Conservation (phyloP, 768 basidiomycete species). For the Tephrocybe sp. region DNA sequence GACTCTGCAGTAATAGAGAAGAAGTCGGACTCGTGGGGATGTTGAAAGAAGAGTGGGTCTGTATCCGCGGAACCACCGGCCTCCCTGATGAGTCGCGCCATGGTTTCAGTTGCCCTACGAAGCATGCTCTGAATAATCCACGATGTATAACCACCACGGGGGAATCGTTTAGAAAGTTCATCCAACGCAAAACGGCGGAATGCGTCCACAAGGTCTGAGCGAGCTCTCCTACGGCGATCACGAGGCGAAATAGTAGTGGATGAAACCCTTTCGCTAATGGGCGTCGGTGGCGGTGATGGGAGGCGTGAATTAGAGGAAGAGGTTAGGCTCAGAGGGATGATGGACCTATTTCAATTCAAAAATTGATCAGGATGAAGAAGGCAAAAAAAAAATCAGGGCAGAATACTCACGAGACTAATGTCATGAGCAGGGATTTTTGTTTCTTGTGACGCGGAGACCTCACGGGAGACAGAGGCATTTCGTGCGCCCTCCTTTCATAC, state of each 20-base stretch:
- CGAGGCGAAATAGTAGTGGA: conserved; percentile 32
- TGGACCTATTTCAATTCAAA: conserved; percentile 19
- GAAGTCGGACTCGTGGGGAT: conserved; percentile 22
- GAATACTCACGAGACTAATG: conserved; percentile 60
- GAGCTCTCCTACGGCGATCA: conserved; percentile 57
- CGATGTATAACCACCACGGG: conserved; percentile 40
- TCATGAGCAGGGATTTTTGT: conserved; percentile 68
- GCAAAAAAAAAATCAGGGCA: neutral
- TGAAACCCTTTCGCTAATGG: conserved; percentile 23
- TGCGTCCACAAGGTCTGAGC: conserved; percentile 64
- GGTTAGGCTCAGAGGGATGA: conserved; percentile 30
- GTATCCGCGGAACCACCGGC: conserved; percentile 21
- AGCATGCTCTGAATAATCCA: conserved; percentile 58
- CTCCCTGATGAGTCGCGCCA: conserved; percentile 40
- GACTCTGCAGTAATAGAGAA: conserved; percentile 30
- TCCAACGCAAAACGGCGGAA: conserved; percentile 61
- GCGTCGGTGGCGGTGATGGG: conserved; percentile 29
- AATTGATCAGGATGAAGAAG: neutral
- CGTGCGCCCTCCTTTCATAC: conserved; percentile 20
- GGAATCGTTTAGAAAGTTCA: conserved; percentile 42
- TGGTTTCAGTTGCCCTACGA: conserved; percentile 39
- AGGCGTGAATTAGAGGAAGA: conserved; percentile 28
- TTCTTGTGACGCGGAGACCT: conserved; percentile 58
- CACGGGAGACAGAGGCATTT: conserved; percentile 22
- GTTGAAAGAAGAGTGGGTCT: conserved; percentile 8